phyloP scores from a whole-genome alignment of 1,284 basidiomycete genomes.

The Cutaneotrichosporon spelunceum region DNA sequence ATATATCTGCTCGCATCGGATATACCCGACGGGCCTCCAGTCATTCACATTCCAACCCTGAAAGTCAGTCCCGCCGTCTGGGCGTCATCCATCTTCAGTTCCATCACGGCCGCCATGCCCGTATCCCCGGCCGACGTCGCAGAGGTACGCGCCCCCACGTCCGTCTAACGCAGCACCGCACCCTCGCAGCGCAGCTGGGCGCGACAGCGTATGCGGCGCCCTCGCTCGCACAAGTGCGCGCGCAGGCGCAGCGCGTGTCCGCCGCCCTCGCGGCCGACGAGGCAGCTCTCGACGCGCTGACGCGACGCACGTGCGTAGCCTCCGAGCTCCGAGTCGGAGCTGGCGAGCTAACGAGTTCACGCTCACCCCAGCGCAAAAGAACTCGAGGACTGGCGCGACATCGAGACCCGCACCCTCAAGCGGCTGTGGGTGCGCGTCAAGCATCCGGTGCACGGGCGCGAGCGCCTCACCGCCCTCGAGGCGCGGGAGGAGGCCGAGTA shows the following conservation, averaged over 20 bases:
- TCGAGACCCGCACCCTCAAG: conserved; percentile 24
- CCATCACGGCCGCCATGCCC: neutral
- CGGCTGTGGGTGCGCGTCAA: conserved; percentile 26
- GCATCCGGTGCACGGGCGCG: conserved; percentile 12
- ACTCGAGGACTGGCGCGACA: conserved; percentile 24
- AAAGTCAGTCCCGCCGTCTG: no score
- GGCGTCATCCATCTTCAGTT: neutral
- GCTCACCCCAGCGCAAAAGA: conserved; percentile 21
- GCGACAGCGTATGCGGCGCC: conserved; percentile 21
- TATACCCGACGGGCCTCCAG: no score
- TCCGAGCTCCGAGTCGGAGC: neutral
- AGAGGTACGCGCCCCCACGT: neutral
- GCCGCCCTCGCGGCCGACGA: conserved; percentile 13
- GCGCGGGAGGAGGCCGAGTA: conserved; percentile 30
- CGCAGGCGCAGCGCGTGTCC: conserved; percentile 9
- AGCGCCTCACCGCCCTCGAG: conserved; percentile 20
- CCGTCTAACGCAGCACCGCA: conserved; percentile 18
- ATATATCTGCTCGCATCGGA: no score
- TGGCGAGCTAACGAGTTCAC: neutral
- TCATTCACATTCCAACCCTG: neutral
- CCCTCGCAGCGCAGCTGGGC: conserved; percentile 19
- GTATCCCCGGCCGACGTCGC: neutral
- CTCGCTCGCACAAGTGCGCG: conserved; percentile 18
- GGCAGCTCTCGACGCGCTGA: conserved; percentile 11
- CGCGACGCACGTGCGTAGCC: neutral